Base-by-base conservation (phyloP, 139 green algal genomes). In the Chlamydomonas schloesseri region DNA sequence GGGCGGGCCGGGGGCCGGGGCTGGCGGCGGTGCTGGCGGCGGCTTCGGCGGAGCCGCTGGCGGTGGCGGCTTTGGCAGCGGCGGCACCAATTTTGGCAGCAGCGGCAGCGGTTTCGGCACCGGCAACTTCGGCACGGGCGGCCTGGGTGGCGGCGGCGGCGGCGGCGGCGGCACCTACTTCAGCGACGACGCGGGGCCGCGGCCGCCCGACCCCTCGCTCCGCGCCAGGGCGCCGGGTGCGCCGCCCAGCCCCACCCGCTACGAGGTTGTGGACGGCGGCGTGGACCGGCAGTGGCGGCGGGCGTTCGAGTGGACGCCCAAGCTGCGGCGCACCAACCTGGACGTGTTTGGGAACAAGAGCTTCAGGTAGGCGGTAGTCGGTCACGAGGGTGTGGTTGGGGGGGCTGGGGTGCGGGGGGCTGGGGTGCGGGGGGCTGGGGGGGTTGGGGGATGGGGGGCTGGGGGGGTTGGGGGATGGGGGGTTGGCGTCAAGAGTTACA, bases 301-400 rank as follows among this genome's bases (percentile, higher is more conserved):
- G 18, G 11, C 69, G 3, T 89, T 88, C 58, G 9, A 42, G 0
- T 91, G 88, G 88, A 81, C 72, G 1, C 0, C 9, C 23, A 46
- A 55, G 42, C 73, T 91, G 79, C 23, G 50, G 26, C 10, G 70
- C 34, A 62, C 67, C 29, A 91, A 91, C 65, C 17, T 50, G 3
- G 17, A 69, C 0, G 83, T 86, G 65, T 91, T 91, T 36, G 88
- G 80, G 23, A 89, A 91, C 80, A 78, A 78, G 67, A 33, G 37
- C 11, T 91, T 89, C 84, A 88, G 87, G 87, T 88, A 55, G 21
- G 84, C 9, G 17, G 29, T 31, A 15, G 21, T 9, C 68, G 34
- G 34, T 74, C 18, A 15, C 29, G n/a, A n/a, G n/a, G n/a, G n/a
- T n/a, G n/a, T n/a, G n/a, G n/a, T n/a, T n/a, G n/a, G n/a, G n/a